Percentiles rank a stretch among this genome's conserved stretches.
Conservation (phyloP, 2,329 filamentous ascomycete species). For the Aspergillus ibericus region DNA sequence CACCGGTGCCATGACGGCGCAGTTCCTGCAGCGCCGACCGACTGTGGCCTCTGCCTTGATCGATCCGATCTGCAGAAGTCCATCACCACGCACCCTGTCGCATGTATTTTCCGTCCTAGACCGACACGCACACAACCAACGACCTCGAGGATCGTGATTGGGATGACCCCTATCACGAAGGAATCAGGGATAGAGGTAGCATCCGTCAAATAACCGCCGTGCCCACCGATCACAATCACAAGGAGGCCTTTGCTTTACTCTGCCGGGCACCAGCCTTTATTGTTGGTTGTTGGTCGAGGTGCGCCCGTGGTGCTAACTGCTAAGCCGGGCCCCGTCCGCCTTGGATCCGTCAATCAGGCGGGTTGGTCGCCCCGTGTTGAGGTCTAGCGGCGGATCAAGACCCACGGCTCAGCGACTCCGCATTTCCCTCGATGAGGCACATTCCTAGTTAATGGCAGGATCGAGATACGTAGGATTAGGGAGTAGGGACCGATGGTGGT, state of each 20-base stretch:
- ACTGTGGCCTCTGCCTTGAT: conserved; percentile 7
- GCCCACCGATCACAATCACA: conserved; percentile 15
- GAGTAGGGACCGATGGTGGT: neutral
- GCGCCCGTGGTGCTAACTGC: conserved; percentile 16
- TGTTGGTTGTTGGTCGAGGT: conserved; percentile 5
- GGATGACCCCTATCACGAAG: conserved; percentile 4
- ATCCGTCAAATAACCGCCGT: conserved; percentile 19
- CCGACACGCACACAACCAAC: neutral
- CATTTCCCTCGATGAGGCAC: neutral
- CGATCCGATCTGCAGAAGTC: conserved; percentile 16
- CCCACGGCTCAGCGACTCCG: conserved; percentile 27
- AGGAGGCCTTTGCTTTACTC: conserved; percentile 14
- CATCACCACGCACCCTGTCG: neutral
- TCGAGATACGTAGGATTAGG: neutral
- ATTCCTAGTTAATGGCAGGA: neutral
- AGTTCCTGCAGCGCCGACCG: conserved; percentile 32
- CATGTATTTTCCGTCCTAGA: neutral
- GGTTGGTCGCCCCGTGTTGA: conserved; percentile 13
- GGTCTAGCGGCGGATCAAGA: conserved; percentile 28
- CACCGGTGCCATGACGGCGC: conserved; percentile 21
- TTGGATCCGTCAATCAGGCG: conserved; percentile 22
- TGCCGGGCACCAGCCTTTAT: conserved; percentile 7
- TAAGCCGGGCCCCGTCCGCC: conserved; percentile 13
- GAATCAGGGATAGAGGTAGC: neutral
- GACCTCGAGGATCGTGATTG: conserved; percentile 5